Evolutionary conservation across 2,329 filamentous ascomycete genomes (phyloP).

Genomic region (Aspergillus amoenus): DNA sequence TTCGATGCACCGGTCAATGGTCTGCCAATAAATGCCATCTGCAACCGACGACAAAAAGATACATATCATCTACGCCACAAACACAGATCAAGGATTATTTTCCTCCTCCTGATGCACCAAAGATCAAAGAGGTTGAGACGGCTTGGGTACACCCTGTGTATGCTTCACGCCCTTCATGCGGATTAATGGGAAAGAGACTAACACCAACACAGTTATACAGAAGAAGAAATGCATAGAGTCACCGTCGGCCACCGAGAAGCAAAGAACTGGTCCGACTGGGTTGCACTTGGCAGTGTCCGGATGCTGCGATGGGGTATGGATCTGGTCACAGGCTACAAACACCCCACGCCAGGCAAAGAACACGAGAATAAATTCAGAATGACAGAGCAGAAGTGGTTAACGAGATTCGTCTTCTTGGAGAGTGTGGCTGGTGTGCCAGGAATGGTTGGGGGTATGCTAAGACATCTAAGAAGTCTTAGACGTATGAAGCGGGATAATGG

Average conservation of each 20-base stretch:
- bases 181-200: background rate
- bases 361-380: conserved; percentile 60
- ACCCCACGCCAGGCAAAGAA: conserved; percentile 56
- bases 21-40: conserved; percentile 15
- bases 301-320: conserved; percentile 79
- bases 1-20: conserved; percentile 22
- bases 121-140: conserved; percentile 62
- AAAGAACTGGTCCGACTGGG: conserved; percentile 70
- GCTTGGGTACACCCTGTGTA: conserved; percentile 68
- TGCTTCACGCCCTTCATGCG: conserved; percentile 9
- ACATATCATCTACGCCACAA: conserved; percentile 40
- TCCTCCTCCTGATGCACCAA: conserved; percentile 56
- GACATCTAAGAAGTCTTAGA: conserved; percentile 81
- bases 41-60: conserved; percentile 23
- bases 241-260: conserved; percentile 74
- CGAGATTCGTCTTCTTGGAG: conserved; percentile 89
- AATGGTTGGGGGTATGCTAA: conserved; percentile 93
- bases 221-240: conserved; percentile 74
- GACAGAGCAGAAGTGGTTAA: conserved; percentile 85
- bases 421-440: conserved; percentile 92
- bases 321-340: conserved; percentile 74
- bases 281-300: conserved; percentile 75
- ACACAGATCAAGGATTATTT: conserved; percentile 54
- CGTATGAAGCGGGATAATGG: conserved; percentile 90
- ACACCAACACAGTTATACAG: conserved; percentile 57